Percentiles rank a stretch among this genome's conserved stretches.
phyloP scores from a whole-genome alignment of 2,329 filamentous ascomycete species.

The Fusarium odoratissimum region DNA sequence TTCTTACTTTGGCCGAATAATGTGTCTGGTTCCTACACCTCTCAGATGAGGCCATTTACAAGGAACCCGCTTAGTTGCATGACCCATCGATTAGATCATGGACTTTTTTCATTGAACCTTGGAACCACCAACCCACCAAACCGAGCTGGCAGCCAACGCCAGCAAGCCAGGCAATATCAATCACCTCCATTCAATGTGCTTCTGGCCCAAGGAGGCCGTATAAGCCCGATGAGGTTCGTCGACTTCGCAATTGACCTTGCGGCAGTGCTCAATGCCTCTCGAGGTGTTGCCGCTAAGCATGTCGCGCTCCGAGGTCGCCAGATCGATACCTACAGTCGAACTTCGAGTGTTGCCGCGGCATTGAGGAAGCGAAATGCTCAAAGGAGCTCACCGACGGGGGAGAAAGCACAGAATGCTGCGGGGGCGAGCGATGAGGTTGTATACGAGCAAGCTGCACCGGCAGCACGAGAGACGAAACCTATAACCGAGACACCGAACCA shows the following conservation, averaged over 20 bases:
- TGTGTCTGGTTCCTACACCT: not conserved
- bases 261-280: conserved; percentile 76
- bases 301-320: conserved; percentile 67
- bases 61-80: conserved; percentile 49
- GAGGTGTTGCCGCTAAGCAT: conserved; percentile 73
- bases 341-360: conserved; percentile 56
- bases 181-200: conserved; percentile 38
- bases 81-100: conserved; percentile 43
- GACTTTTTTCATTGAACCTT: conserved; percentile 33
- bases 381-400: conserved; percentile 3
- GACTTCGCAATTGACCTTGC: conserved; percentile 76
- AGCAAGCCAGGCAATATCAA: conserved; percentile 22
- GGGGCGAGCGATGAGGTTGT: conserved; percentile 10
- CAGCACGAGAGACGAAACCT: conserved; percentile 14
- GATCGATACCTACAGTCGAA: conserved; percentile 61
- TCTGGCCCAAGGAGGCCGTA: conserved; percentile 37
- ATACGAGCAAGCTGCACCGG: conserved; percentile 24
- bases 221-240: conserved; percentile 66
- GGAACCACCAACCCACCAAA: conserved; percentile 22
- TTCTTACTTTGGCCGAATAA: not conserved
- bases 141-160: conserved; percentile 35
- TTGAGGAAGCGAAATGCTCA: conserved; percentile 46
- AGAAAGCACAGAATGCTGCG: not conserved
- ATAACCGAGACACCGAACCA: conserved; percentile 16
- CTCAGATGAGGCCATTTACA: not conserved